Evolutionary conservation across 2,329 filamentous ascomycete species (phyloP), one percentile per base, ranked within the genome.

Genomic region (Stachybotrys elegans): DNA sequence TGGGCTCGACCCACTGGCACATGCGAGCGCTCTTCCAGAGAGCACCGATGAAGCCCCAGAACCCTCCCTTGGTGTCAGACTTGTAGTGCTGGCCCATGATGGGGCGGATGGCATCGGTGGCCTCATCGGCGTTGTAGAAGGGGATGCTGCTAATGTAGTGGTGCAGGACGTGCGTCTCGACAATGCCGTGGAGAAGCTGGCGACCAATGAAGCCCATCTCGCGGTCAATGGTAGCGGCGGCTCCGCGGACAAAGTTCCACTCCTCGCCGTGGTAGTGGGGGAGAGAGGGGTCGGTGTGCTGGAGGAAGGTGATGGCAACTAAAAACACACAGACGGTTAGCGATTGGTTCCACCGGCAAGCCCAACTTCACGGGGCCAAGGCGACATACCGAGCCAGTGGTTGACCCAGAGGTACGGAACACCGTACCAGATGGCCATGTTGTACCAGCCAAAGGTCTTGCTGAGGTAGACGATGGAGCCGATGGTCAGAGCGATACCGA

Each of bases 1-100:
- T 90, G 44, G 91, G 89, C 82, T 98, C 93, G 51, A 98, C 91
- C 88, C 90, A 98, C 68, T 97, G 90, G 79, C 93, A 98, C 81
- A 78, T 82, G 49, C 93, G 83, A 35, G 88, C 82, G 57, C 80
- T 87, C 54, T 71, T 85, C 79, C 83, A 98, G 64, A 98, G 70
- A 56, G 88, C 82, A 65, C 78, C 79, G 60, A 98, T 64, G 78
- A 98, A 98, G 39, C 93, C 93, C 35, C 84, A 52, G 29, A 86
- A 70, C 38, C 93, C 93, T 45, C 77, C 90, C 66, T 81, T 67
- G 48, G 81, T 83, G 57, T 98, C 86, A 42, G 86, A 73, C 52
- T 91, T 88, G 76, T 98, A 98, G 78, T 98, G 93, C 60, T 78
- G 76, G 66, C 93, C 93, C 92, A 98, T 96, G 66, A 98, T 76